phyloP scores from a whole-genome alignment of 2,329 filamentous ascomycete genomes.

The Colletotrichum trifolii region DNA sequence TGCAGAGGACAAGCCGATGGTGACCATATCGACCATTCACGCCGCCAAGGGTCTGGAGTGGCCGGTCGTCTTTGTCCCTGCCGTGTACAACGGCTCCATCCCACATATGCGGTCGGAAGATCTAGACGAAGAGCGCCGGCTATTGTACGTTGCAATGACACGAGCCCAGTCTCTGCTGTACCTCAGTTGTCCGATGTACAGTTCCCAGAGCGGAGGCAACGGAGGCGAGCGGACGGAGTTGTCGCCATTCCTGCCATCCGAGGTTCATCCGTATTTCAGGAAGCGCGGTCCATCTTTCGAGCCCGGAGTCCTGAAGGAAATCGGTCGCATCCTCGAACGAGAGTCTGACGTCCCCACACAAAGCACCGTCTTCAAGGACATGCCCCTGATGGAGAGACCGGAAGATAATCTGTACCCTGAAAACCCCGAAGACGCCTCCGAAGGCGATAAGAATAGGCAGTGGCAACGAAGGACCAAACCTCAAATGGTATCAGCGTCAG shows the following conservation, averaged over 20 bases:
- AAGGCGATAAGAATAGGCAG: conserved; percentile 25
- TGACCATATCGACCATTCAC: conserved; percentile 96
- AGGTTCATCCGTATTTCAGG: conserved; percentile 52
- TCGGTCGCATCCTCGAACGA: conserved; percentile 78
- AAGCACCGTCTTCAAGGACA: conserved; percentile 62
- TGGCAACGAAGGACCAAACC: conserved; percentile 24
- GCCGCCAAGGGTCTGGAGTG: conserved; percentile 96
- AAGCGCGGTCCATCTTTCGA: conserved; percentile 78
- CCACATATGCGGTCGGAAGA: conserved; percentile 90
- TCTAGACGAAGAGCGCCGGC: conserved; percentile 83
- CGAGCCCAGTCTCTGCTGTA: conserved; percentile 88
- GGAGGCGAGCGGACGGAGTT: conserved; percentile 63
- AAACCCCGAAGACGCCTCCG: conserved; percentile 36
- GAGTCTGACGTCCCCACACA: conserved; percentile 62
- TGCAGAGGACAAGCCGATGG: conserved; percentile 67
- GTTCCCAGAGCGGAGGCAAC: conserved; percentile 66
- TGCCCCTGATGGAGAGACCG: conserved; percentile 64
- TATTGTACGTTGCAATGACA: conserved; percentile 98
- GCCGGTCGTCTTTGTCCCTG: conserved; percentile 94
- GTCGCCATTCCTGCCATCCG: conserved; percentile 76
- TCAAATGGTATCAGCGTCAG: conserved; percentile 13
- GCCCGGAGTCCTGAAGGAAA: conserved; percentile 68
- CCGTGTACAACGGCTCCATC: conserved; percentile 89
- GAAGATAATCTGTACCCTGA: conserved; percentile 78
- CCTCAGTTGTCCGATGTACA: conserved; percentile 80